These are phyloP conservation scores for Zangia roseola DNA, from an alignment of 768 basidiomycete genomes.

Conservation along the genomic window DNA sequence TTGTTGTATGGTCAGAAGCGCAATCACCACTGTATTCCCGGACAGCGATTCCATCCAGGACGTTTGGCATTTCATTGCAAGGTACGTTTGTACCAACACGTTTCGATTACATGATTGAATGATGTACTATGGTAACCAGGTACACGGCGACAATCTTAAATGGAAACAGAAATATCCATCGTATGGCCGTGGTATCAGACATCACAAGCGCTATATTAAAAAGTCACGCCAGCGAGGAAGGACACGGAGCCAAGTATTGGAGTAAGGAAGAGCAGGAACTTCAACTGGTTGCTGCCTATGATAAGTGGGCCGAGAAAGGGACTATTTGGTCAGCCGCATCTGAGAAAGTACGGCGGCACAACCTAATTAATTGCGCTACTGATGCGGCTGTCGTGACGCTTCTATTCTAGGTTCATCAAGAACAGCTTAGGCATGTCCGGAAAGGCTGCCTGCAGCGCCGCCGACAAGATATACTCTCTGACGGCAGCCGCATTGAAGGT, in stretches of 20 bases:
- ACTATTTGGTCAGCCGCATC: constrained; percentile 20
- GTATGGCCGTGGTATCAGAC: constrained; percentile 1
- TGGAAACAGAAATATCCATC: constrained; percentile 2
- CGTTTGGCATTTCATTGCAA: constrained; percentile 19
- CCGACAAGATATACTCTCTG: constrained; percentile 18
- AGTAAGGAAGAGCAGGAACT: constrained; percentile 15
- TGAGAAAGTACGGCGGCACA: constrained; percentile 14
- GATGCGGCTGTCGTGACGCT: too few relatives aligned
- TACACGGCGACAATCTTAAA: constrained; percentile 13
- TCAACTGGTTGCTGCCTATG: constrained; percentile 6
- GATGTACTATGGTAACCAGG: too few relatives aligned
- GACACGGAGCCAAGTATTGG: constrained; percentile 15
- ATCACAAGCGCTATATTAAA: constrained; percentile 12
- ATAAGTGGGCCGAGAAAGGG: constrained; percentile 12
- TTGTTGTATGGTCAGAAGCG: constrained; percentile 17
- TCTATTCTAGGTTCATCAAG: too few relatives aligned
- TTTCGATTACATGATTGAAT: too few relatives aligned
- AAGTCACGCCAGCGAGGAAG: constrained; percentile 2
- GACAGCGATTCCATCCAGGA: constrained; percentile 2
- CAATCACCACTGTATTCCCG: constrained; percentile 5
- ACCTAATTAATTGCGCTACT: too few relatives aligned
- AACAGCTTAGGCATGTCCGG: constrained; percentile 27
- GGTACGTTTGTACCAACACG: too few relatives aligned
- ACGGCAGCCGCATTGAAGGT: constrained; percentile 31
- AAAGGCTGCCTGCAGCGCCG: constrained; percentile 27